Conservation (phyloP, 1,284 basidiomycete genomes). For the Farysia itapuensis region DNA sequence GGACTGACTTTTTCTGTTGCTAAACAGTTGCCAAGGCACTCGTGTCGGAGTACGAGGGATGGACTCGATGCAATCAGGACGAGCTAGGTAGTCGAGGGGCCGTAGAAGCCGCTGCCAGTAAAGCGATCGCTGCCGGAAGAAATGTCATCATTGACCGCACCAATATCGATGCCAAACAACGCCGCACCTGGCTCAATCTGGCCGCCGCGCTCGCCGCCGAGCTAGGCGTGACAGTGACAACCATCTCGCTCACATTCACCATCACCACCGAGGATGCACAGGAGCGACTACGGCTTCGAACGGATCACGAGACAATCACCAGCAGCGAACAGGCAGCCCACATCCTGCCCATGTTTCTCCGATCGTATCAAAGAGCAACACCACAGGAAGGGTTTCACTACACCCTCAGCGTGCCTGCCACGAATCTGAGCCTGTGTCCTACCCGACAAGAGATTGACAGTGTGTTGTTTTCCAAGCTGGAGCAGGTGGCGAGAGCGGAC, state of each 20-base stretch:
- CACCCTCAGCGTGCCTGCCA: conserved; percentile 15
- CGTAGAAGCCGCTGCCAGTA: conserved; percentile 13
- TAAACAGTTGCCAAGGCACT: conserved; percentile 16
- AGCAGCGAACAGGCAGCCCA: conserved; percentile 13
- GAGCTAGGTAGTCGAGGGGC: conserved; percentile 24
- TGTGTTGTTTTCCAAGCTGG: conserved; percentile 11
- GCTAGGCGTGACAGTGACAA: conserved; percentile 2
- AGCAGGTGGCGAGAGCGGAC: conserved; percentile 1
- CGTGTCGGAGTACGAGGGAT: conserved; percentile 9
- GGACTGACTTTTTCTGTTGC: background rate
- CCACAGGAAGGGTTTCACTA: conserved; percentile 23
- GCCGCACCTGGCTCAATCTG: conserved; percentile 32
- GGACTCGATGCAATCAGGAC: conserved; percentile 39
- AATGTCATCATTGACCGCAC: conserved; percentile 36
- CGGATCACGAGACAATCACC: conserved; percentile 34
- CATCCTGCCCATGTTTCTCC: conserved; percentile 22
- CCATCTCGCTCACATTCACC: conserved; percentile 23
- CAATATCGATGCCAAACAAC: conserved; percentile 36
- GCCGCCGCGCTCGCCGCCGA: conserved; percentile 3
- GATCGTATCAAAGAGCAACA: conserved; percentile 19
- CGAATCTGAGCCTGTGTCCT: conserved; percentile 10
- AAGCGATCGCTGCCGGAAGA: conserved; percentile 7
- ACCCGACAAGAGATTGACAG: conserved; percentile 6
- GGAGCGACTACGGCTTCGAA: conserved; percentile 6
- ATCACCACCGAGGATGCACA: conserved; percentile 17